Base-by-base conservation (phyloP, 2,329 filamentous ascomycete genomes). In the Monosporascus sp. region DNA sequence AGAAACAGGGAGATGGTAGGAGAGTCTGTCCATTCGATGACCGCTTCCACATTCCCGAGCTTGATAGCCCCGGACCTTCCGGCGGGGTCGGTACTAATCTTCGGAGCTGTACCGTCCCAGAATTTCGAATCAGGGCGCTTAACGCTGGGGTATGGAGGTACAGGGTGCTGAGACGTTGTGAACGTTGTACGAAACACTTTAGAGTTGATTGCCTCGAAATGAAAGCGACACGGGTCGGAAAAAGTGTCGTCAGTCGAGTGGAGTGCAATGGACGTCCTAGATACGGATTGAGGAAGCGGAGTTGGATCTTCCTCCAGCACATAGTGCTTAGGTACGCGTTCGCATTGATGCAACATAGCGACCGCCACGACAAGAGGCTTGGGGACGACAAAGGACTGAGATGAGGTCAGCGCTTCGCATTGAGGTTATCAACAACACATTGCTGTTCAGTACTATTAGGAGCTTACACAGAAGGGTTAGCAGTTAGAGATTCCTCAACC, bases 111-210 rank as follows among this genome's bases (percentile, higher is more conserved):
- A 56, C 17, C 63, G 58, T 2, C 66, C 58, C 4, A 35, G 2
- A 79, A 59, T 11, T 72, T 63, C 14, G 66, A 66, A 15, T 65
- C 56, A 1, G 78, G 78, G n/a, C 73, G 72, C 7, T 66, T 67
- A 5, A 81, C 75, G 51, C 83, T 86, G 7, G 86, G 86, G 61
- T 82, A 82, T 1, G 86, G 86, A 28, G 87, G 84, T 2, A 87
- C 65, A 7, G 81, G 81, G 61, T 89, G 85, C 2, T 76, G 74
- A 15, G 74, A 63, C 0, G 86, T 85, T 1, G 79, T 78, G 63
- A 89, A 89, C 0, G 83, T 85, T 1, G 86, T 87, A 43, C 86
- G 75, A 69, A 89, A 90, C 17, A 89, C 71, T 49, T 85, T 85
- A 20, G 78, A 73, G 17, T 79, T 76, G 31, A 89, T 61, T 0